Base-by-base conservation (phyloP, 2,329 filamentous ascomycete genomes). In the Colletotrichum salicis region DNA sequence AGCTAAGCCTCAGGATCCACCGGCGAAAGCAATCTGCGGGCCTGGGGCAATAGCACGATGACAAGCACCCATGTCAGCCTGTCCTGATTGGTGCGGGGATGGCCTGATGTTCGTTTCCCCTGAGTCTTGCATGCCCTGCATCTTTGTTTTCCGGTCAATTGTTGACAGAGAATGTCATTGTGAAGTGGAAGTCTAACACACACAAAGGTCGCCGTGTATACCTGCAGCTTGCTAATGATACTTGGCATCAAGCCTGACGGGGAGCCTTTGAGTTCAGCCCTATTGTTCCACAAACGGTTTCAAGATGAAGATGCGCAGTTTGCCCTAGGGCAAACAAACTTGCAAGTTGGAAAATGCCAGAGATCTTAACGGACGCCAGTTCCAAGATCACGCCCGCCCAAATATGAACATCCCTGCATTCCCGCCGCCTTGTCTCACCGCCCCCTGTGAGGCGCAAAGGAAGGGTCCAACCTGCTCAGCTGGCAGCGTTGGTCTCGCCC, bases 401-500 rank as follows among this genome's bases (percentile, higher is more conserved):
- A 29, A 54, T 54, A 27, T 29, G 51, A 4, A 48, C 51, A 54
- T 27, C 51, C 51, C 51, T 54, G 51, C 51, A 54, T 54, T 27
- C 51, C 51, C 24, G 22, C 51, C 12, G 51, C 22, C 51, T 29
- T 35, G n/a, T 24, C 37, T 62, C 59, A 52, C 59, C 59, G 59
- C 59, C 59, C n/a, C 51, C 41, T 52, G 45, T 5, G 29, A 62
- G 27, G 58, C 58, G 37, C 51, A 22, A 61, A 22, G 13, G n/a
- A 22, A 33, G 45, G 59, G 13, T 52, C 59, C 59, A 52, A 52
- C 59, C 41, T n/a, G 29, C 59, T 35, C 59, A 62, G 41, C n/a
- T 12, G 59, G 29, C 59, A 62, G 41, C 37, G 19, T 48, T 35
- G 19, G 41, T 48, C 41, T 48, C 27, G n/a, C 45, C 59, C 59